A percentile compares a stretch with the other conserved stretches of the same genome.
These are phyloP conservation scores for Parsonsia alboflavescens DNA, from an alignment of 257 asterid genomes.

Conservation along the genomic window DNA sequence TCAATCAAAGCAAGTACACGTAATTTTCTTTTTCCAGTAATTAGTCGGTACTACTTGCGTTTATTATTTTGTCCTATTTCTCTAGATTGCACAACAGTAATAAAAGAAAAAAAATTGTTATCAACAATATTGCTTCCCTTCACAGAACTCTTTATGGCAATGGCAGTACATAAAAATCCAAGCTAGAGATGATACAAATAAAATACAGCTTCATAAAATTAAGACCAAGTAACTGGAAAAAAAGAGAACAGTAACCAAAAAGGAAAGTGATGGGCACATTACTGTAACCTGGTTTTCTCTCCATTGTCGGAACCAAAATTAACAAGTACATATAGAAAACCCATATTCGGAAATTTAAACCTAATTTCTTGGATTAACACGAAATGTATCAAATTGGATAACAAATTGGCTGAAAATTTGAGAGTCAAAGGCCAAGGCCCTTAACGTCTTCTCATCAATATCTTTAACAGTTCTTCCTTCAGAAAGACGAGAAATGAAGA, in stretches of 20 bases:
- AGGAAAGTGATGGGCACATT: background rate
- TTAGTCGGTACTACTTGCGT: background rate
- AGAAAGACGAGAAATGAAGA: background rate
- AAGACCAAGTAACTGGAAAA: too few relatives aligned
- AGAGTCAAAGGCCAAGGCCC: background rate
- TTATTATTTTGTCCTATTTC: background rate
- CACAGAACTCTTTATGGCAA: slow-evolving; percentile 3
- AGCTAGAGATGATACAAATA: background rate
- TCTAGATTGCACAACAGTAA: background rate
- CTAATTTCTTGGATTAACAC: background rate
- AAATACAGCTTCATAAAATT: background rate
- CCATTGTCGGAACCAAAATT: slow-evolving; percentile 4
- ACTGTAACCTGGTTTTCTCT: background rate
- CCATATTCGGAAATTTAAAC: background rate
- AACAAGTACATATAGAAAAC: background rate
- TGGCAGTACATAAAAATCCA: slow-evolving; percentile 9
- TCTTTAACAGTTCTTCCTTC: background rate
- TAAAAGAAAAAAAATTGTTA: background rate
- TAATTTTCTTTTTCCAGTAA: background rate
- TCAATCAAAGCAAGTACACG: background rate
- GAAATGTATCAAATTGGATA: slow-evolving; percentile 3
- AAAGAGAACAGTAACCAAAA: background rate
- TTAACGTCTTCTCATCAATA: background rate
- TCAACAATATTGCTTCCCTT: background rate
- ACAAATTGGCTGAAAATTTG: background rate